Evolutionary conservation across 441 rosid genomes (phyloP).

Genomic region (Dalechampia spathulata): DNA sequence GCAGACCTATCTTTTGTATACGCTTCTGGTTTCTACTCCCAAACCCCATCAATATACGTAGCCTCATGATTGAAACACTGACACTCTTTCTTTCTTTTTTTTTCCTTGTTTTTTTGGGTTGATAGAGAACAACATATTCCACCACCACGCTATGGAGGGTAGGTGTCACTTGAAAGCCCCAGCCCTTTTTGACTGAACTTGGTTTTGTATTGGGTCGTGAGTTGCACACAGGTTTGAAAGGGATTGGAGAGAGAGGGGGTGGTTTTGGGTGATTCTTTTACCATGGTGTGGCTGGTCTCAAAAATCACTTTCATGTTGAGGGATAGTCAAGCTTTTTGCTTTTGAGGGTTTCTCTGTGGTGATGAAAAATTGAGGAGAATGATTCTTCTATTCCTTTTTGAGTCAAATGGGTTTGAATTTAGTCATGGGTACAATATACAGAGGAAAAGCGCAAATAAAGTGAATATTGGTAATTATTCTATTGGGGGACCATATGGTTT

Average conservation of each 20-base stretch:
- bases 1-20: conserved; percentile 14
- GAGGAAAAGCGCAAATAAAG: neutral
- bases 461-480: neutral
- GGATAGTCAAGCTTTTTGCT: neutral
- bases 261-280: no score
- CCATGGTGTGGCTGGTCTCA: neutral
- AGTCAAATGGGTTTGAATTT: conserved; percentile 2
- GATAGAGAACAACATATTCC: neutral
- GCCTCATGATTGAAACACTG: conserved; percentile 47
- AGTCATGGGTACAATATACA: neutral
- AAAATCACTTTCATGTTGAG: conserved; percentile 5
- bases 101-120: neutral
- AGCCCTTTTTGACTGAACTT: neutral
- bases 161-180: conserved; percentile 5
- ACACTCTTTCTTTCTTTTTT: no score
- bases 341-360: neutral
- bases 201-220: neutral
- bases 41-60: conserved; percentile 11
- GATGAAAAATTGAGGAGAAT: neutral
- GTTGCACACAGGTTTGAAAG: neutral
- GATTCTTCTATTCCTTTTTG: conserved; percentile 1
- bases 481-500: conserved; percentile 1
- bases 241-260: neutral
- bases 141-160: neutral
- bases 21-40: conserved; percentile 12